A percentile compares a stretch with the other conserved stretches of the same genome.
Evolutionary conservation across 768 basidiomycete species (phyloP).

Genomic region (Boletus reticuloceps): DNA sequence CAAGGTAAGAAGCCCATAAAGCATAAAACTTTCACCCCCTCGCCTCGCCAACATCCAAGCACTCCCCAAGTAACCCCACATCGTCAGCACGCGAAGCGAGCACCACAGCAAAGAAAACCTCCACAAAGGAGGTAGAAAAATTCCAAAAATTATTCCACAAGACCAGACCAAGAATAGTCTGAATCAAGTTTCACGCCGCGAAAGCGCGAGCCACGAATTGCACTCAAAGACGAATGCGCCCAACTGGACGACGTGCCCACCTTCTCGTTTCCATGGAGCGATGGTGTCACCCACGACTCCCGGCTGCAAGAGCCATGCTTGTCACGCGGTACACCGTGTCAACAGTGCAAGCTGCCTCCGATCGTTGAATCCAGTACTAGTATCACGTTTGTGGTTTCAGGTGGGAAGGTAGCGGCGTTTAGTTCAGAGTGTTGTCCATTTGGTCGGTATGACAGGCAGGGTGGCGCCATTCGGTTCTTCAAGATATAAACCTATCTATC

Average conservation of each 20-base stretch:
- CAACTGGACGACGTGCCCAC: not conserved
- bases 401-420: too few relatives aligned
- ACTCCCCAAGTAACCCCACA: not conserved
- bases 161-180: conserved; percentile 26
- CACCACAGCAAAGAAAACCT: not conserved
- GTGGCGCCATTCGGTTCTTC: too few relatives aligned
- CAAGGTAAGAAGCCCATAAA: too few relatives aligned
- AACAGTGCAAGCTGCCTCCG: not conserved
- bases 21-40: too few relatives aligned
- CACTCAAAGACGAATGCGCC: conserved; percentile 18
- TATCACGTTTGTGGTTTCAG: too few relatives aligned
- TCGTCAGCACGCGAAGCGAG: not conserved
- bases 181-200: conserved; percentile 24
- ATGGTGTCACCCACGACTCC: not conserved
- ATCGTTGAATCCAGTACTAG: not conserved
- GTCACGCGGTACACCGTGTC: not conserved
- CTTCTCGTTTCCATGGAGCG: conserved; percentile 19
- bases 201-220: conserved; percentile 21
- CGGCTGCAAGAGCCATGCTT: not conserved
- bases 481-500: too few relatives aligned
- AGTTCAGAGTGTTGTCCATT: too few relatives aligned
- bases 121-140: conserved; percentile 14
- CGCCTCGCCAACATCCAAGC: too few relatives aligned
- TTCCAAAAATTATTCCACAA: conserved; percentile 12
- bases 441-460: too few relatives aligned